These are phyloP conservation scores for Yueomyces sinensis DNA, from an alignment of 805 yeast genomes.

Conservation along the genomic window DNA sequence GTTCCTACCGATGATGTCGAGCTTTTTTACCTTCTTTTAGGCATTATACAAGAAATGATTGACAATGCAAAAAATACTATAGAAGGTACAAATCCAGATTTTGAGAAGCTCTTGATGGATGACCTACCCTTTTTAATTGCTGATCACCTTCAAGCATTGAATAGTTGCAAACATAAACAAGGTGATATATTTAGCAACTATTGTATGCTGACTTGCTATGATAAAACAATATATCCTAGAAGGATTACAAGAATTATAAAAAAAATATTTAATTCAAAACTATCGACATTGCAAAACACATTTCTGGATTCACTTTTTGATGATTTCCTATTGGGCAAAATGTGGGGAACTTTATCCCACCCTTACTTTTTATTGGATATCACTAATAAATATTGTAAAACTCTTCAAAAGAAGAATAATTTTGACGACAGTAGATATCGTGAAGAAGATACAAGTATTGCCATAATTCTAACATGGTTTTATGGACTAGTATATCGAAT, in stretches of 20 bases:
- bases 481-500: no score
- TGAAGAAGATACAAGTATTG: background rate
- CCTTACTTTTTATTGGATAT: conserved; percentile 16
- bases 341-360: conserved; percentile 14
- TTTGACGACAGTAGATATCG: background rate
- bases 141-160: conserved; percentile 9
- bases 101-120: conserved; percentile 11
- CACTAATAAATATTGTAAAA: conserved; percentile 6
- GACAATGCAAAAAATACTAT: background rate
- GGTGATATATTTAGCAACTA: conserved; percentile 4
- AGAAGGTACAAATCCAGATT: background rate
- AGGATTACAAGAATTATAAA: background rate
- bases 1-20: conserved; percentile 16
- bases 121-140: conserved; percentile 17
- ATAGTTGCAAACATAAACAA: background rate
- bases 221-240: background rate
- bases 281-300: conserved; percentile 12
- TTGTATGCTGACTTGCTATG: conserved; percentile 5
- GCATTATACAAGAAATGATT: background rate
- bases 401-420: background rate
- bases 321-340: conserved; percentile 13
- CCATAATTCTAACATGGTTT: background rate
- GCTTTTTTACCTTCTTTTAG: conserved; percentile 3
- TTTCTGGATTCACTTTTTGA: conserved; percentile 14
- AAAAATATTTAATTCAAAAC: background rate